Base-by-base conservation (phyloP, 1,139 yeast species). In the Candida dubliniensis region DNA sequence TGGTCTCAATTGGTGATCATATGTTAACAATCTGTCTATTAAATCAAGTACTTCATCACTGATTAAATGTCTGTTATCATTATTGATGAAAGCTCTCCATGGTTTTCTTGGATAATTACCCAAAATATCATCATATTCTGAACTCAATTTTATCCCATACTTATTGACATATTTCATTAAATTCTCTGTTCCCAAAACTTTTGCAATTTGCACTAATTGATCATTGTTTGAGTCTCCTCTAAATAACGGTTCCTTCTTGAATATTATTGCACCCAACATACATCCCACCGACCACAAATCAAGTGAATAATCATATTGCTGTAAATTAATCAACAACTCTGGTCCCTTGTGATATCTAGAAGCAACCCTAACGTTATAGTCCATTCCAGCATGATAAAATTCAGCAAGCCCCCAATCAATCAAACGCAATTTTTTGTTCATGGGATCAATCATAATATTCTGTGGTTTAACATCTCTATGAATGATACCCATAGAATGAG, bases 331-430 rank as follows among this genome's bases (percentile, higher is more conserved):
- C 50, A 86, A 71, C 46, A 86, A 66, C 58, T 86, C 95, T 1
- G 95, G 95, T 0, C 91, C 95, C 64, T 86, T 86, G 60, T 83
- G 88, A 59, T 85, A 85, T 52, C 95, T 71, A 5, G 89, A 82
- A 0, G 95, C 93, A 31, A 86, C 95, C 51, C 95, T 69, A 7
- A 86, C 93, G 57, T 86, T 86, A 59, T 84, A 86, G 56, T 85
- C 91, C 58, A 81, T 84, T 5, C 89, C 89, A 8, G 82, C 79
- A 55, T 85, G 93, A 59, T 86, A 86, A 58, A 84, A 86, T 59
- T 86, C 95, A 4, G 95, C 93, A 43, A 86, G 67, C 33, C 95
- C 95, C 95, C 95, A 86, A 63, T 86, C 95, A 45, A 86, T 86
- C 47, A 86, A 74, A 53, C 91, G 72, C 50, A 86, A 67, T 54